These are phyloP conservation scores for Aspergillus sp. DNA, from an alignment of 2,329 filamentous ascomycete species.

Conservation along the genomic window DNA sequence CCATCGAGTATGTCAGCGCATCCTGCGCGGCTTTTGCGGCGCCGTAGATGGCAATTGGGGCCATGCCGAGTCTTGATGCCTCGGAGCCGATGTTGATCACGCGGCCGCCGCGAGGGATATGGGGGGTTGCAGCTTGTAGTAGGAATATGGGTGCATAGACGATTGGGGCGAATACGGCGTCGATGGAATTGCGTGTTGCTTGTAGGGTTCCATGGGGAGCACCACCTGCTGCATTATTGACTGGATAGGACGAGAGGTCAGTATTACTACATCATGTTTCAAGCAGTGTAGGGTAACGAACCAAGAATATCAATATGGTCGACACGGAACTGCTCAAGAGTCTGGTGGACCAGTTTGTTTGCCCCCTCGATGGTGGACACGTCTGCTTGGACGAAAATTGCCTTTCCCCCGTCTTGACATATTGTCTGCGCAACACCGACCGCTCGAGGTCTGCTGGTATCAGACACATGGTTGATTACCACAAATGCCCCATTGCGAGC, in stretches of 20 bases:
- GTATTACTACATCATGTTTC: accelerated
- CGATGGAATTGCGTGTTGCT: neutral
- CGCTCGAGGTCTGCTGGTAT: constrained; percentile 6
- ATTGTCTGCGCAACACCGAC: constrained; percentile 9
- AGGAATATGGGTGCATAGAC: constrained; percentile 31
- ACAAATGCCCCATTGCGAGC: constrained; percentile 65
- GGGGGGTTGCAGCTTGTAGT: constrained; percentile 29
- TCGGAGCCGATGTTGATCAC: constrained; percentile 59
- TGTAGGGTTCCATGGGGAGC: neutral
- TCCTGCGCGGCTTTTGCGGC: constrained; percentile 60
- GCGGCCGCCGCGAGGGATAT: constrained; percentile 40
- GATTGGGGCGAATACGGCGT: constrained; percentile 14
- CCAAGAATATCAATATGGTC: neutral
- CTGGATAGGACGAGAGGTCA: no score
- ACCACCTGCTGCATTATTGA: neutral
- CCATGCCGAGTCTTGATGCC: constrained; percentile 54
- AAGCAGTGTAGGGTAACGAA: neutral
- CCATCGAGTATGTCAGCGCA: constrained; percentile 30
- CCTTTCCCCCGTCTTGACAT: constrained; percentile 8
- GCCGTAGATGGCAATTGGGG: constrained; percentile 58
- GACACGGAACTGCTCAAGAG: neutral
- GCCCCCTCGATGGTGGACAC: constrained; percentile 11
- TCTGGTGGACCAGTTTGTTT: neutral
- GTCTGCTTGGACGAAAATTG: constrained; percentile 11
- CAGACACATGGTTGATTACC: constrained; percentile 60